Percentiles rank a stretch among this genome's conserved stretches.
Conservation (phyloP, 2,329 filamentous ascomycete genomes). For the Botryotinia convoluta region DNA sequence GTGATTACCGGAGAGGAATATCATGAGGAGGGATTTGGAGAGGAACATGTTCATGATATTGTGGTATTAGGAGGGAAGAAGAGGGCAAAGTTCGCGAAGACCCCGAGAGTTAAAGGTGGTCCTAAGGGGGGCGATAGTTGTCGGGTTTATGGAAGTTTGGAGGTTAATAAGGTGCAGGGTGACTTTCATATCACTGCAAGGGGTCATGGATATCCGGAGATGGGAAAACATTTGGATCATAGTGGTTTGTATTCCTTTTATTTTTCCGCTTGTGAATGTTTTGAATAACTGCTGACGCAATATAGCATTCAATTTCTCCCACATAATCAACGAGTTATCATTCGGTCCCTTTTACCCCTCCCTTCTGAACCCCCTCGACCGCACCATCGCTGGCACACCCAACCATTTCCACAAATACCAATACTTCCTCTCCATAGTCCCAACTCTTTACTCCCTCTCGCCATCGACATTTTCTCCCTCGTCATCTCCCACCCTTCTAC, state of each 20-base stretch:
- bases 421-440: constrained; percentile 94
- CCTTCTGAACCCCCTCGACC: constrained; percentile 89
- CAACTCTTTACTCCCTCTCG: constrained; percentile 80
- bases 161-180: constrained; percentile 94
- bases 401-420: constrained; percentile 92
- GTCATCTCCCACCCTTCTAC: constrained; percentile 57
- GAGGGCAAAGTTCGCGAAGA: constrained; percentile 70
- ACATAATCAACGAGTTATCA: constrained; percentile 92
- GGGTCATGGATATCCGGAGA: constrained; percentile 89
- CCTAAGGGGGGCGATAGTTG: constrained; percentile 63
- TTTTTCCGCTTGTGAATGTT: not conserved
- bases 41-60: constrained; percentile 91
- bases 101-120: constrained; percentile 56
- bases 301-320: constrained; percentile 92
- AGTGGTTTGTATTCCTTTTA: constrained; percentile 51
- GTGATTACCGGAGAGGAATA: constrained; percentile 57
- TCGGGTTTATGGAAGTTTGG: constrained; percentile 83
- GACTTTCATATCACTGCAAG: constrained; percentile 97
- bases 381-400: constrained; percentile 74
- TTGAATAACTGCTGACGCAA: constrained; percentile 29
- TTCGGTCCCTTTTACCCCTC: constrained; percentile 97
- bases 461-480: constrained; percentile 34
- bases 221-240: constrained; percentile 78
- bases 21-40: constrained; percentile 66
- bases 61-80: constrained; percentile 64